Base-by-base conservation (phyloP, 805 yeast species). In the Saturnispora kantuleensis region DNA sequence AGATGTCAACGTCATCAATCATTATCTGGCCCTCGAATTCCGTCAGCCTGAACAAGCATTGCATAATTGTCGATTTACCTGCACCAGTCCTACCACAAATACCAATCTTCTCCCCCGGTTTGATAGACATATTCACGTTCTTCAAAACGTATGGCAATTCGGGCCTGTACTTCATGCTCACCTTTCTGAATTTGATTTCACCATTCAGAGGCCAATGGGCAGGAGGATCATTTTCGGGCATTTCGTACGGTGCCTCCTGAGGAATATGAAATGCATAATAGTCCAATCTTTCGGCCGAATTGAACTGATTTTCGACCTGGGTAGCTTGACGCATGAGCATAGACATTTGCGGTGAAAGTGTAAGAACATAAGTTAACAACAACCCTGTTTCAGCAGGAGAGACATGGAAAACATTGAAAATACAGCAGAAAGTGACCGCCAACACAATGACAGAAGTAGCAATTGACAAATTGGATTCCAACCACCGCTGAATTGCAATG, bases 21-120 rank as follows among this genome's bases (percentile, higher is more conserved):
- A 55, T 45, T 39, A 86, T 76, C 9, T 84, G 35, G 7, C 42
- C 62, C 31, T 67, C 71, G 26, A 80, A 61, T 56, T 85, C 94
- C 38, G 73, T 62, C 39, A 79, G 56, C 51, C 85, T 64, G 56
- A 70, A 79, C 45, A 79, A 60, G 1, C 84, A 82, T 7, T 78
- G 70, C 79, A 79, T 79, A 39, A 79, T 76, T 3, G 84, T 72
- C 2, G 80, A 67, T 62, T 79, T 79, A 39, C 95, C 95, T 3
- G 95, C 94, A 53, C 95, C 95, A 0, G 95, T 85, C 58, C 95
- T 73, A 35, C 95, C 95, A 67, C 90, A 83, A 45, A 85, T 79
- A 42, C 95, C 95, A 52, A 85, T 73, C 56, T 82, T 84, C 58
- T 84, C 85, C 12, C 72, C 66, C 0, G 81, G 72, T 10, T 67